A percentile compares a stretch with the other conserved stretches of the same genome.
Evolutionary conservation across 106 monocot species (phyloP).

Genomic region (Iris macrosiphon): DNA sequence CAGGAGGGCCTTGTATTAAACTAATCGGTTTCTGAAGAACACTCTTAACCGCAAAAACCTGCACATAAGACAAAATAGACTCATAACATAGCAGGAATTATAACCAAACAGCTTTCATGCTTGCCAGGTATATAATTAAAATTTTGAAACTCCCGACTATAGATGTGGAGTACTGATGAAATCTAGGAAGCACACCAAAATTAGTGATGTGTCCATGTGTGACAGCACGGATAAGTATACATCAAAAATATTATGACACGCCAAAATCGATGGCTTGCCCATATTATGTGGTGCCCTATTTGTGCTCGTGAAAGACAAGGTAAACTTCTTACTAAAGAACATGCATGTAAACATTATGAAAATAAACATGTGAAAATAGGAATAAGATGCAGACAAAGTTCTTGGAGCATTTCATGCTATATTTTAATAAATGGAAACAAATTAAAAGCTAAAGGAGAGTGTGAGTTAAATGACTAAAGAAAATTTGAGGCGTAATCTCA

Average conservation of each 20-base stretch:
- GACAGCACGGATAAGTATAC: not conserved
- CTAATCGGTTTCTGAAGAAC: constrained; percentile 99
- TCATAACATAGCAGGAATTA: too few relatives aligned
- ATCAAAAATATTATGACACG: not conserved
- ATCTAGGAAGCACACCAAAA: too few relatives aligned
- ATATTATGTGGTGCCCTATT: not conserved
- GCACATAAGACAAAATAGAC: not conserved
- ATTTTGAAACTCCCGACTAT: too few relatives aligned
- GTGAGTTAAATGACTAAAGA: too few relatives aligned
- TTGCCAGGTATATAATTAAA: too few relatives aligned
- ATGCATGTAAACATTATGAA: not conserved
- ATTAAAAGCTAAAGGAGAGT: not conserved
- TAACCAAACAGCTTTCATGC: too few relatives aligned
- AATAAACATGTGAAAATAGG: not conserved
- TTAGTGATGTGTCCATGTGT: too few relatives aligned
- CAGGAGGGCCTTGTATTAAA: constrained; percentile 97
- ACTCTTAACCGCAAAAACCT: constrained; percentile 99
- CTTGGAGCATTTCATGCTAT: not conserved
- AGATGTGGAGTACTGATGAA: too few relatives aligned
- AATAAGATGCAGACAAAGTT: not conserved
- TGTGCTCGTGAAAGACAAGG: not conserved
- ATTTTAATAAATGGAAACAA: not conserved
- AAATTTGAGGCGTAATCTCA: too few relatives aligned
- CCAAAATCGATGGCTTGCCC: not conserved
- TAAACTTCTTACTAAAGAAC: not conserved